Conservation (phyloP, 2,329 filamentous ascomycete genomes). For the Penicillium sp. region DNA sequence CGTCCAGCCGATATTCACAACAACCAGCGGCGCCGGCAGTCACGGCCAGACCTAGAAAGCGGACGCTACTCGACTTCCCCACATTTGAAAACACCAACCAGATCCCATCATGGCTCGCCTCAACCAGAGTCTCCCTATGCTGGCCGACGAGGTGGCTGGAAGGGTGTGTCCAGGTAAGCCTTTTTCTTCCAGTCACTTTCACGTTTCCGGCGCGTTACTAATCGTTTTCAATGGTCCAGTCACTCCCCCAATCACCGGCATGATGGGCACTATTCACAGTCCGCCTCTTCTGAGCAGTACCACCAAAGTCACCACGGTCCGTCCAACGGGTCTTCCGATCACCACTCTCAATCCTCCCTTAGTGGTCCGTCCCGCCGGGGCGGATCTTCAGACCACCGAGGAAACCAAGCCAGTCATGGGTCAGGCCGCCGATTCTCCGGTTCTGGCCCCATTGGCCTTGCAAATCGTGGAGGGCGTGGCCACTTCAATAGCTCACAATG, state of each 20-base stretch:
- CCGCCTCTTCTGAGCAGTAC: slow-evolving; percentile 62
- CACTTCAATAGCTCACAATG: slow-evolving; percentile 74
- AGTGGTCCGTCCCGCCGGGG: slow-evolving; percentile 58
- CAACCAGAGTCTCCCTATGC: slow-evolving; percentile 66
- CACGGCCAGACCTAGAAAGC: slow-evolving; percentile 50
- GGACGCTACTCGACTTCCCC: slow-evolving; percentile 65
- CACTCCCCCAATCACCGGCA: slow-evolving; percentile 67
- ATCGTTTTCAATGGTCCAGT: slow-evolving; percentile 51
- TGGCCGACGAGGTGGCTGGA: slow-evolving; percentile 61
- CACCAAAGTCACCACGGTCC: slow-evolving; percentile 55
- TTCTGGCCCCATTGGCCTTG: slow-evolving; percentile 50
- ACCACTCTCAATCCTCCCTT: slow-evolving; percentile 51
- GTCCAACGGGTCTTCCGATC: slow-evolving; percentile 63
- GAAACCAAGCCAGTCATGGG: slow-evolving; percentile 59
- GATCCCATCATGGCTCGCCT: slow-evolving; percentile 66
- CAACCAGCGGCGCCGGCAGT: slow-evolving; percentile 42
- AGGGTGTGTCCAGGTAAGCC: slow-evolving; percentile 55
- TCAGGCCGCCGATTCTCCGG: slow-evolving; percentile 53
- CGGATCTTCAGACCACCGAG: slow-evolving; percentile 63
- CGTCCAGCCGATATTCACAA: slow-evolving; percentile 41
- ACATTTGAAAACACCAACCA: slow-evolving; percentile 61
- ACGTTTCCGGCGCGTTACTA: neutral
- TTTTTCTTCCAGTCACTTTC: neutral
- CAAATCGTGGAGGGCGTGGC: slow-evolving; percentile 59
- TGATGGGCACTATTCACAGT: slow-evolving; percentile 57